Conservation (phyloP, 352 stramenopile genomes). For the Phytopythium montanum region DNA sequence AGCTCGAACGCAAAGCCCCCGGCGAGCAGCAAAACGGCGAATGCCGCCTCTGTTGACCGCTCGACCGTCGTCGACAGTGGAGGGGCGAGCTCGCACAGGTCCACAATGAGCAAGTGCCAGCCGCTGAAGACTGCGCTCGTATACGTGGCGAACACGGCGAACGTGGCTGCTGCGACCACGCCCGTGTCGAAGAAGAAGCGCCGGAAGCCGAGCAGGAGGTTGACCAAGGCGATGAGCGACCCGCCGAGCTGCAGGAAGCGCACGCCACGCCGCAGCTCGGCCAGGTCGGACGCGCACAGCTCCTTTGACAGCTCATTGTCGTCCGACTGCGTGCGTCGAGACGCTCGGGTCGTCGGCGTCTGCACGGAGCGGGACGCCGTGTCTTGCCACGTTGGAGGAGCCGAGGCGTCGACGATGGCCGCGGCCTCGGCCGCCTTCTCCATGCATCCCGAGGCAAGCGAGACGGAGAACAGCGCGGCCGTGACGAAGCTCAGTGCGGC, state of each 20-base stretch:
- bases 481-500: conserved; percentile 24
- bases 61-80: background rate
- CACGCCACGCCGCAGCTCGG: conserved; percentile 12
- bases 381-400: background rate
- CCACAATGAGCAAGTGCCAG: conserved; percentile 3
- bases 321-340: conserved; percentile 8
- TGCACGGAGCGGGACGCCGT: conserved; percentile 10
- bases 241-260: conserved; percentile 25
- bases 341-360: conserved; percentile 1
- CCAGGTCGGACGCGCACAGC: conserved; percentile 14
- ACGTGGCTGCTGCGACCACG: background rate
- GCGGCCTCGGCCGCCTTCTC: conserved; percentile 9
- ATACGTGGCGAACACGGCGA: conserved; percentile 1
- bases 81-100: background rate
- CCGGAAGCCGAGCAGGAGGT: conserved; percentile 23
- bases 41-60: background rate
- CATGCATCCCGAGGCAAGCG: conserved; percentile 18
- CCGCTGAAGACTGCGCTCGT: conserved; percentile 6
- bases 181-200: conserved; percentile 16
- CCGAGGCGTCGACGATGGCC: background rate
- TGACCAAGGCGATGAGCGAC: conserved; percentile 24
- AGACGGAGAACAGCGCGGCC: conserved; percentile 19
- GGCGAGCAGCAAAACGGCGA: background rate
- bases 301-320: conserved; percentile 9
- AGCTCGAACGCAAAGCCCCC: background rate